Percentiles rank a stretch among this genome's conserved stretches.
These are phyloP conservation scores for bread wheat (Triticum aestivum) DNA, from an alignment of 176 grass and related monocot genomes.

Conservation along the genomic window IWGSC_CS_RefSeq_v2.1 NC_057806.1:667185197-667185696, in stretches of 20 bases:
- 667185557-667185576: background rate
- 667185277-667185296: constrained; percentile 87
- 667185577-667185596: background rate
- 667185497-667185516: background rate
- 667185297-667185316: constrained; percentile 80
- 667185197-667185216: background rate
- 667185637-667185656: background rate
- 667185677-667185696: constrained; percentile 40
- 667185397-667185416: background rate
- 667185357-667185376: constrained; percentile 88
- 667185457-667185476: background rate
- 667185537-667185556: background rate
- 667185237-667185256: constrained; percentile 65
- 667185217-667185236: constrained; percentile 56
- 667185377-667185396: constrained; percentile 61
- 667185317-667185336: constrained; percentile 83
- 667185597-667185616: background rate
- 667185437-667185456: background rate
- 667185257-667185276: constrained; percentile 56
- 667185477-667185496: background rate
- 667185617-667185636: background rate
- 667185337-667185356: constrained; percentile 58
- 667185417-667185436: background rate
- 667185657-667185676: background rate
- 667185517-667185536: background rate